These are phyloP conservation scores for Eremochloa ophiuroides DNA, from an alignment of 176 grass and related monocot genomes.

Conservation along the genomic window DNA sequence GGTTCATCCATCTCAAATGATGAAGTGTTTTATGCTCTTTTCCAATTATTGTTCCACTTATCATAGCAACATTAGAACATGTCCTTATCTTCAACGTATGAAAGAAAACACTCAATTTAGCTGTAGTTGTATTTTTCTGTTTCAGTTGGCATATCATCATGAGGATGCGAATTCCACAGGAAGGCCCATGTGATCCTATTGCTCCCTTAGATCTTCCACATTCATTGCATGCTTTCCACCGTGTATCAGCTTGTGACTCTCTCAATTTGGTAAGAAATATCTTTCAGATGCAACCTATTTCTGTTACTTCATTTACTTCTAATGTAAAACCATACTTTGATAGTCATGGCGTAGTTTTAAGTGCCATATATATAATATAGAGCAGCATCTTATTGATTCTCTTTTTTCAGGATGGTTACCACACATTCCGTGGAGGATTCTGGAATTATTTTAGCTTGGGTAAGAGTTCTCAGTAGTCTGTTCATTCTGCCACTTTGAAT, in stretches of 20 bases:
- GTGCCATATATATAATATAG: background rate
- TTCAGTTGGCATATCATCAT: constrained; percentile 98
- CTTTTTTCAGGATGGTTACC: constrained; percentile 71
- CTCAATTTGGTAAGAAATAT: constrained; percentile 68
- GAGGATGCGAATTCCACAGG: constrained; percentile 72
- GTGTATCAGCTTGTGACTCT: constrained; percentile 66
- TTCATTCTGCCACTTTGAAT: background rate
- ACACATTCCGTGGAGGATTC: constrained; percentile 91
- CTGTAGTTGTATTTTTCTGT: constrained; percentile 15
- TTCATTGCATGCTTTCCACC: constrained; percentile 88
- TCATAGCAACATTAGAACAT: constrained; percentile 1
- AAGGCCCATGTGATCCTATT: constrained; percentile 80
- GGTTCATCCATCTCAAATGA: background rate
- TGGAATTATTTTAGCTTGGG: constrained; percentile 99
- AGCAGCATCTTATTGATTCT: constrained; percentile 14
- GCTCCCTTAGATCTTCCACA: constrained; percentile 90
- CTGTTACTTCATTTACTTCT: background rate
- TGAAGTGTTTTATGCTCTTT: background rate
- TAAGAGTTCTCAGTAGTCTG: constrained; percentile 33
- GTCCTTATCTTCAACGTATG: background rate
- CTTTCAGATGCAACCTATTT: constrained; percentile 25
- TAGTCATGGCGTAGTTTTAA: background rate
- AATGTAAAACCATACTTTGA: background rate
- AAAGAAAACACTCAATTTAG: constrained; percentile 1
- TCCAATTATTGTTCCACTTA: background rate